Percentiles rank a stretch among this genome's conserved stretches.
These are phyloP conservation scores for Phytopythium oedochilum DNA, from an alignment of 352 stramenopile genomes.

Conservation along the genomic window DNA sequence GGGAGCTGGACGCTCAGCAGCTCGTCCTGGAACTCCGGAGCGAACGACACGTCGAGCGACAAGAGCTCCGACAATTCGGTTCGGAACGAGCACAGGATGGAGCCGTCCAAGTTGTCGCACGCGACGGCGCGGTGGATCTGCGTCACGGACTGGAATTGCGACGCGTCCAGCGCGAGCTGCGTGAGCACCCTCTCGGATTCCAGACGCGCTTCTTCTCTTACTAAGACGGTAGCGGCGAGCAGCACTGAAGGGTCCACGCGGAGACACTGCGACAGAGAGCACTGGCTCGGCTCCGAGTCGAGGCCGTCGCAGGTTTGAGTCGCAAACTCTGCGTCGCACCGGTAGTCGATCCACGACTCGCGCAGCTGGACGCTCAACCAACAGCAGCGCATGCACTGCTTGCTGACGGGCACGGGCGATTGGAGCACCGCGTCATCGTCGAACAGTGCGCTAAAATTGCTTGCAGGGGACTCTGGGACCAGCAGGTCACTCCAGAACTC, in stretches of 20 bases:
- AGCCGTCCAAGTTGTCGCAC: slow-evolving; percentile 36
- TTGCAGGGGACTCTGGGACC: slow-evolving; percentile 8
- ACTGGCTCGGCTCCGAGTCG: slow-evolving; percentile 16
- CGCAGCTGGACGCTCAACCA: slow-evolving; percentile 37
- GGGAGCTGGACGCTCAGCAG: background rate
- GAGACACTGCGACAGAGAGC: slow-evolving; percentile 52
- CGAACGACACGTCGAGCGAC: background rate
- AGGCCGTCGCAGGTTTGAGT: slow-evolving; percentile 27
- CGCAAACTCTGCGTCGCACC: slow-evolving; percentile 46
- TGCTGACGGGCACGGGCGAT: slow-evolving; percentile 17
- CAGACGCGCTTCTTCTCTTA: slow-evolving; percentile 18
- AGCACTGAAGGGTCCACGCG: slow-evolving; percentile 45
- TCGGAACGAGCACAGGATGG: slow-evolving; percentile 27
- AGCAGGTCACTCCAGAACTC: slow-evolving; percentile 24
- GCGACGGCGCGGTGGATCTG: slow-evolving; percentile 58
- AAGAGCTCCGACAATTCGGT: slow-evolving; percentile 27
- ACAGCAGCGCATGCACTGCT: slow-evolving; percentile 43
- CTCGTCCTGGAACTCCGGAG: slow-evolving; percentile 3
- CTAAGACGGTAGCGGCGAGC: slow-evolving; percentile 20
- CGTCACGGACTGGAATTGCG: slow-evolving; percentile 43
- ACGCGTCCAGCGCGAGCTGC: slow-evolving; percentile 14
- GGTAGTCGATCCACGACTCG: slow-evolving; percentile 67
- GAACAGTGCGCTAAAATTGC: slow-evolving; percentile 3
- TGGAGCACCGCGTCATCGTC: slow-evolving; percentile 16
- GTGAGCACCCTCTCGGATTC: slow-evolving; percentile 34